These are phyloP conservation scores for Blastobotrys parvus DNA, from an alignment of 805 yeast species.

Conservation along the genomic window DNA sequence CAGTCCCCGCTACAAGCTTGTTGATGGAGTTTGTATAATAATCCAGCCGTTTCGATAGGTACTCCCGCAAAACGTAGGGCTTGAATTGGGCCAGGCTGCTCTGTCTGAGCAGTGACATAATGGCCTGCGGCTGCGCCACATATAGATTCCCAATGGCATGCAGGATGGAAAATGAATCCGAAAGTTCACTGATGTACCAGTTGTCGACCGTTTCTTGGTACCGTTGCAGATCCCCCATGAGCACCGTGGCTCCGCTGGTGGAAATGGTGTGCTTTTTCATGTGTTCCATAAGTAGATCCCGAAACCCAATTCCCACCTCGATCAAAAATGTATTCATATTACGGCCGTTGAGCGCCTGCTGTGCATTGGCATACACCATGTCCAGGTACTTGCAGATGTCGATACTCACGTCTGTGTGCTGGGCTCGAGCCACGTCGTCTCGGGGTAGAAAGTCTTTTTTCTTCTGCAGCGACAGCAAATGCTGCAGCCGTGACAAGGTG, in stretches of 20 bases:
- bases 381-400: constrained; percentile 50
- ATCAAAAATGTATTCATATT: constrained; percentile 45
- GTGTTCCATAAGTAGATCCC: constrained; percentile 57
- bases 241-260: constrained; percentile 72
- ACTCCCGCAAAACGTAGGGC: constrained; percentile 45
- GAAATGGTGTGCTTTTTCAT: constrained; percentile 68
- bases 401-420: not conserved
- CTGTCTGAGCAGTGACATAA: constrained; percentile 71
- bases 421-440: constrained; percentile 16
- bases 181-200: constrained; percentile 55
- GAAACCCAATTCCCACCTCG: constrained; percentile 50
- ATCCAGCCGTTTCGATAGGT: constrained; percentile 62
- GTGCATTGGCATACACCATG: constrained; percentile 34
- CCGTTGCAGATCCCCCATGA: constrained; percentile 74
- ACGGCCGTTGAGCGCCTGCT: constrained; percentile 32
- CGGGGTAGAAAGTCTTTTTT: constrained; percentile 57
- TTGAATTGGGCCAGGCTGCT: constrained; percentile 54
- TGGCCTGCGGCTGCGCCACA: constrained; percentile 73
- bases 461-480: constrained; percentile 56
- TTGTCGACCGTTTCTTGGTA: constrained; percentile 60
- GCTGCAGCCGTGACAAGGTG: constrained; percentile 41
- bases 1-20: constrained; percentile 2
- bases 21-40: constrained; percentile 45
- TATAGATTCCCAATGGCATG: constrained; percentile 79
- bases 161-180: constrained; percentile 58